Percentiles rank a stretch among this genome's conserved stretches.
These are phyloP conservation scores for Kwoniella sp. DNA, from an alignment of 768 basidiomycete genomes.

Conservation along the genomic window DNA sequence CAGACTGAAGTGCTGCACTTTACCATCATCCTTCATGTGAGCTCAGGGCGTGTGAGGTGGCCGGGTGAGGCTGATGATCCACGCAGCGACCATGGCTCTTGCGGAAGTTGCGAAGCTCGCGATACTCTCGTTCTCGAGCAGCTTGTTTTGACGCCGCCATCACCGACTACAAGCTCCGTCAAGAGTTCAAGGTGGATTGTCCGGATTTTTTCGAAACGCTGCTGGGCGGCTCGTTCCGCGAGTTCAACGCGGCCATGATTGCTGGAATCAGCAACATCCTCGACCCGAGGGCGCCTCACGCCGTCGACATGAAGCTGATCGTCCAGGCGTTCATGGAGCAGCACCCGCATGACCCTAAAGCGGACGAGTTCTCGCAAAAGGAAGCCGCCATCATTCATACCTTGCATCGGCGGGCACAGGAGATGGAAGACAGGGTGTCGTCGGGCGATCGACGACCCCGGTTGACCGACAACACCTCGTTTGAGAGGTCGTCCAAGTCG, in stretches of 20 bases:
- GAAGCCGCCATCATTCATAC: slow-evolving; percentile 46
- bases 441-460: background rate
- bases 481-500: slow-evolving; percentile 20
- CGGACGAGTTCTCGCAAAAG: slow-evolving; percentile 45
- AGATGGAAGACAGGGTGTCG: slow-evolving; percentile 20
- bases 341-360: slow-evolving; percentile 37
- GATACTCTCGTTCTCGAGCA: slow-evolving; percentile 70
- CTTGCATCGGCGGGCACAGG: slow-evolving; percentile 34
- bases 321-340: slow-evolving; percentile 45
- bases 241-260: slow-evolving; percentile 49
- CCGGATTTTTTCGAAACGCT: slow-evolving; percentile 46
- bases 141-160: slow-evolving; percentile 90
- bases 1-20: slow-evolving; percentile 67
- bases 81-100: slow-evolving; percentile 79
- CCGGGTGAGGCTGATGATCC: slow-evolving; percentile 6
- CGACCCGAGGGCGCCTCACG: slow-evolving; percentile 38
- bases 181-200: slow-evolving; percentile 45
- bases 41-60: too few relatives aligned
- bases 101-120: slow-evolving; percentile 70
- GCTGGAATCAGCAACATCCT: slow-evolving; percentile 47
- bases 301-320: slow-evolving; percentile 44
- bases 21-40: slow-evolving; percentile 49
- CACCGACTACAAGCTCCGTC: slow-evolving; percentile 69
- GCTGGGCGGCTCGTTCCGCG: slow-evolving; percentile 43
- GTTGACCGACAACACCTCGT: slow-evolving; percentile 30